These are phyloP conservation scores for Zoysia matrella DNA, from an alignment of 202 grass and related monocot species.

Conservation along the genomic window DNA sequence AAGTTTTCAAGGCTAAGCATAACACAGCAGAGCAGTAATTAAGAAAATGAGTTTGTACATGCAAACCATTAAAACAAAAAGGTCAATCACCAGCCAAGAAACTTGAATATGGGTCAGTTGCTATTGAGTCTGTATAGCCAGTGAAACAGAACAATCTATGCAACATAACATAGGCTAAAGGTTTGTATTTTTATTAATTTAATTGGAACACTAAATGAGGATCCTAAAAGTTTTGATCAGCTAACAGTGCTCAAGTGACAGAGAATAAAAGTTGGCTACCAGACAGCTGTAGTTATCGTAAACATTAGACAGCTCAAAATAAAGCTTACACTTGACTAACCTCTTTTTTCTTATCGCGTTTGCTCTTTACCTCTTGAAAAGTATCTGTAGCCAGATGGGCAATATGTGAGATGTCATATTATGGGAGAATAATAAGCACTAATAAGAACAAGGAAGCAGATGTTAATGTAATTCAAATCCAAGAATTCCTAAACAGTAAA, in stretches of 20 bases:
- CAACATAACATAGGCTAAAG: slow-evolving; percentile 22
- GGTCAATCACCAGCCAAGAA: not conserved
- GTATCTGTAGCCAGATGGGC: slow-evolving; percentile 64
- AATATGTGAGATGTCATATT: slow-evolving; percentile 37
- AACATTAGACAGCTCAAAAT: not conserved
- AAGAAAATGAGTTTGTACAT: slow-evolving; percentile 36
- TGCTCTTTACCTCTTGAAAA: slow-evolving; percentile 90
- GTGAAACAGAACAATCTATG: slow-evolving; percentile 25
- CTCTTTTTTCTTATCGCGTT: slow-evolving; percentile 91
- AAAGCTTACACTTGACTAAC: slow-evolving; percentile 45
- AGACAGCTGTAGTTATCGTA: slow-evolving; percentile 1
- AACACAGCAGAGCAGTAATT: slow-evolving; percentile 12
- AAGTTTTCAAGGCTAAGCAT: slow-evolving; percentile 30
- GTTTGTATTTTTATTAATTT: not conserved
- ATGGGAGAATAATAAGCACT: slow-evolving; percentile 3
- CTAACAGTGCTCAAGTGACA: not conserved
- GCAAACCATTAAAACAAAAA: slow-evolving; percentile 35
- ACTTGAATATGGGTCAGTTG: slow-evolving; percentile 18
- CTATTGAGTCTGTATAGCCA: slow-evolving; percentile 34
- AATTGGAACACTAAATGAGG: not conserved
- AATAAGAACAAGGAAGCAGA: slow-evolving; percentile 12
- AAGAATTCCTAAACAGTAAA: too few relatives aligned
- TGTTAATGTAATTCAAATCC: too few relatives aligned
- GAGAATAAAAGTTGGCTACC: slow-evolving; percentile 28
- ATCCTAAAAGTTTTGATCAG: slow-evolving; percentile 8